Base-by-base conservation (phyloP, 1,284 basidiomycete genomes). In the Trichosporon inkin region DNA sequence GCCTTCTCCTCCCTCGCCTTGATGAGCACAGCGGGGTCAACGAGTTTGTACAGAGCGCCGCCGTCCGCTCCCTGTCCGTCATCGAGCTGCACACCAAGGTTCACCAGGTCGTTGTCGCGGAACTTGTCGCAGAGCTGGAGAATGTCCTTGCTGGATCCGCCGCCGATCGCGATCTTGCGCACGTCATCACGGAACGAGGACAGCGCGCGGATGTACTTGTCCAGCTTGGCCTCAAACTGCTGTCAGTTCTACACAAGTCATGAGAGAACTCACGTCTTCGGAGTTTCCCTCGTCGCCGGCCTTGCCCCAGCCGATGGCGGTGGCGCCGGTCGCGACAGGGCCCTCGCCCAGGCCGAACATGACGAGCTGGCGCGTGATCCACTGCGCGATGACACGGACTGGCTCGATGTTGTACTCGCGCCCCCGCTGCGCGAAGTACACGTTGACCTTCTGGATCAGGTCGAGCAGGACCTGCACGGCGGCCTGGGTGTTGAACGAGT, bases 301-400 rank as follows among this genome's bases (percentile, higher is more conserved):
- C 58, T 73, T 70, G 19, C 82, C 81, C 82, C 82, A 83, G 0
- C 82, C 82, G 28, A 83, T 75, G 36, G 68, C 68, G 19, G 57
- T 64, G 1, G 66, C 65, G 10, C 67, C 63, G 57, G 67, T 22
- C 36, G 71, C 55, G 8, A 66, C 57, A 1, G 65, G 38, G 0
- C 91, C 92, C 75, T 94, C 91, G 14, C 91, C 92, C 7, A 99
- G 83, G 6, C 96, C 96, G 73, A 98, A 94, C 85, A 99, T 90
- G 58, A 88, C 84, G 64, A 99, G 82, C 91, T 95, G 95, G 64
- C 86, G 78, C 1, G 90, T 89, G 1, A 91, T 82, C 91, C 94
- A 99, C 54, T 84, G 82, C 1, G 90, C 89, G 13, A 89, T 84
- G 57, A 85, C 84, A 69, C 86, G 84, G 2, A 98, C 81, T 3